Evolutionary conservation across 371 early-diverging fungal species (phyloP), one percentile per base, ranked within the genome.

Genomic region (Mucor velutinosus): DNA sequence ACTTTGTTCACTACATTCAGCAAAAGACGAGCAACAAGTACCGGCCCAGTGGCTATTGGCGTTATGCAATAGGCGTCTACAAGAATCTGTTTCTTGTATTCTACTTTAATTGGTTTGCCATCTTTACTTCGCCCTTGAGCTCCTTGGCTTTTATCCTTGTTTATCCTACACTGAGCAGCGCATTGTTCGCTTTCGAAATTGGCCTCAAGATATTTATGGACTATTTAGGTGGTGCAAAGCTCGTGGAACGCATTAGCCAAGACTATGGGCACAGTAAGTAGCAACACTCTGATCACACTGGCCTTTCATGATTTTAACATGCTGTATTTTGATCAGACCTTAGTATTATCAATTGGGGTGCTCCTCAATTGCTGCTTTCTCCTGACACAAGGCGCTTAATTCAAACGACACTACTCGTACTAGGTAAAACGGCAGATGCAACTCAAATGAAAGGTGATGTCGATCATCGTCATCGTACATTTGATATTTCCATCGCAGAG

Each of bases 281-380:
- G 45, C 7, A 35, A 35, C 62, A 53, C 60, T 2, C 27, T 25
- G 53, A 33, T 33, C 33, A 27, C 56, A n/a, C 17, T 33, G 4
- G 33, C 8, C 8, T 10, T 32, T n/a, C 29, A 7, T 1, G 14
- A 30, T 37, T 14, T 15, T 39, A 43, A 19, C 7, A 19, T 33
- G 17, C 10, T 53, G 11, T n/a, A 33, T 14, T 12, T 65, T 45
- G 7, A 45, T 17, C 60, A 78, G 78, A 66, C 19, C 71, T 77
- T 49, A 62, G 78, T 17, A 62, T 76, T 11, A 71, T 76, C 25
- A 80, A 77, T 65, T 80, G 80, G 80, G 76, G 77, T 29, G 58
- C 70, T 21, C 67, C 78, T 17, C 51, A 72, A 4, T 56, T 76
- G 29, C 49, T 82, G 2, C 53, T 72, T 17, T 72, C 72, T 3